Conservation (phyloP, 2,329 filamentous ascomycete genomes). For the Triangularia setosa region DNA sequence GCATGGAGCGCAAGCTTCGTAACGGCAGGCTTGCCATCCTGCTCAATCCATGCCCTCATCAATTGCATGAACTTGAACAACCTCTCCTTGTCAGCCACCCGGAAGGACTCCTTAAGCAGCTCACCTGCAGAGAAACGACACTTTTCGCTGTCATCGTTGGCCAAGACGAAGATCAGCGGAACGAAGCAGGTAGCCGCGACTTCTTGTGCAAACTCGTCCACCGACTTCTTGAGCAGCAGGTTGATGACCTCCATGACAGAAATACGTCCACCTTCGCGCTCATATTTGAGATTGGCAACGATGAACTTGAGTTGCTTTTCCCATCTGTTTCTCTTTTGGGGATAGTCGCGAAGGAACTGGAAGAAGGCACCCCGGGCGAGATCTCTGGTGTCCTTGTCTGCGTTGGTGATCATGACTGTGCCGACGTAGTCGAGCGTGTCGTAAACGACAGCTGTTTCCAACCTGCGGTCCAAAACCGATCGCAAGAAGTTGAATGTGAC, state of each 20-base stretch:
- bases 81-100: slow-evolving; percentile 69
- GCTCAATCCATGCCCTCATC: slow-evolving; percentile 71
- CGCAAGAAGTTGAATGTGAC: slow-evolving; percentile 93
- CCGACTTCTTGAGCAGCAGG: slow-evolving; percentile 79
- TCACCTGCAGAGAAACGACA: slow-evolving; percentile 79
- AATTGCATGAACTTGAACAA: slow-evolving; percentile 66
- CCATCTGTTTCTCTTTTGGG: slow-evolving; percentile 85
- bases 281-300: slow-evolving; percentile 85
- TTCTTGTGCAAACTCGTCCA: slow-evolving; percentile 77
- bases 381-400: slow-evolving; percentile 82
- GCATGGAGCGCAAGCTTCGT: slow-evolving; percentile 72
- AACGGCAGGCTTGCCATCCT: slow-evolving; percentile 68
- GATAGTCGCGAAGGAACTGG: slow-evolving; percentile 91
- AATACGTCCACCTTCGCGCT: slow-evolving; percentile 80
- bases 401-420: slow-evolving; percentile 92
- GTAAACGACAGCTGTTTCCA: slow-evolving; percentile 84
- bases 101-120: slow-evolving; percentile 76
- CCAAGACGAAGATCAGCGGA: slow-evolving; percentile 77
- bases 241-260: slow-evolving; percentile 93
- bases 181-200: slow-evolving; percentile 79
- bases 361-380: slow-evolving; percentile 86
- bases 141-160: slow-evolving; percentile 82
- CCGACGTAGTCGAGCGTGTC: slow-evolving; percentile 87
- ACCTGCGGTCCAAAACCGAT: slow-evolving; percentile 76
- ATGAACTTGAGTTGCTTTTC: slow-evolving; percentile 85